A percentile compares a stretch with the other conserved stretches of the same genome.
phyloP scores from a whole-genome alignment of 805 yeast genomes.

The Cyberlindnera mississippiensis region DNA sequence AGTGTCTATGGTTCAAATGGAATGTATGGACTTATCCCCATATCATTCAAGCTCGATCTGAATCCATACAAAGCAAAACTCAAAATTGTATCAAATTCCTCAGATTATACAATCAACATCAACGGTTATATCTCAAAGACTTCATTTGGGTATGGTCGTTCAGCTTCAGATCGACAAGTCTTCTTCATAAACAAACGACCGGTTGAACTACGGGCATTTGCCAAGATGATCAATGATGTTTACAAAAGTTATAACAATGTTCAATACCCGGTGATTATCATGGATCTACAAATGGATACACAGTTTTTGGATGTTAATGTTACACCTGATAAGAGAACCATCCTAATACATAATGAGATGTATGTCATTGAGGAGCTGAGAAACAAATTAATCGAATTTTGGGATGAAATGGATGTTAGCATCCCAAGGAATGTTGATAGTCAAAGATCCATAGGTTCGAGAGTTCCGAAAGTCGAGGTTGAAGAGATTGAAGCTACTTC shows the following conservation, averaged over 20 bases:
- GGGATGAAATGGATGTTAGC: constrained; percentile 34
- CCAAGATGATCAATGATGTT: constrained; percentile 63
- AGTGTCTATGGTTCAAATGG: constrained; percentile 70
- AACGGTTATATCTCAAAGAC: constrained; percentile 70
- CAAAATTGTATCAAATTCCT: constrained; percentile 8
- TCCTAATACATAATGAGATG: constrained; percentile 64
- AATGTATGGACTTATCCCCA: constrained; percentile 49
- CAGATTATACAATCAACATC: constrained; percentile 34
- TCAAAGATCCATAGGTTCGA: constrained; percentile 10
- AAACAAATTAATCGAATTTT: constrained; percentile 45
- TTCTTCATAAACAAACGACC: constrained; percentile 78
- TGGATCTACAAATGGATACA: constrained; percentile 55
- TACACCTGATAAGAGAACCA: constrained; percentile 83
- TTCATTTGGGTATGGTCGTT: constrained; percentile 75
- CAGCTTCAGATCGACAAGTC: constrained; percentile 70
- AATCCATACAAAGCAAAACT: constrained; percentile 24
- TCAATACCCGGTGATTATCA: constrained; percentile 67
- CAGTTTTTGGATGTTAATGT: constrained; percentile 74
- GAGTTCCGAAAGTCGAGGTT: constrained; percentile 2
- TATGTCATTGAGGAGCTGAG: constrained; percentile 53
- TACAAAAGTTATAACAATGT: constrained; percentile 68
- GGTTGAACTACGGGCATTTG: constrained; percentile 48
- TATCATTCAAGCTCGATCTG: constrained; percentile 41
- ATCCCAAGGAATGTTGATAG: constrained; percentile 26
- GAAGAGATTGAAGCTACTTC: not conserved